Evolutionary conservation across 495 filamentous ascomycete genomes (phyloP).

Genomic region (Penicillium crystallinum): DNA sequence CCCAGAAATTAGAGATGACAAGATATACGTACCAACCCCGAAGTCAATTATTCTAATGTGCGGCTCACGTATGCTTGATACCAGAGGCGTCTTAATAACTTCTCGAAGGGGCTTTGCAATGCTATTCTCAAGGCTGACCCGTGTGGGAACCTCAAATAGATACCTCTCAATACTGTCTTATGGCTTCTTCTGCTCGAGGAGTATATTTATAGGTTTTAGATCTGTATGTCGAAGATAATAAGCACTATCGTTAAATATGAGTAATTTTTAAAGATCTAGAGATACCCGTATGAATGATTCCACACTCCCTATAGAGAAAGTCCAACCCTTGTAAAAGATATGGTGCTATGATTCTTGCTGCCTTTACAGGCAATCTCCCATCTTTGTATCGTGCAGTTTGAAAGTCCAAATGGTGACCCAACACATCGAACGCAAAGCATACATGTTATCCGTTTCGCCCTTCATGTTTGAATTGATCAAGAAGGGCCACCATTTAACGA

Average conservation of each 20-base stretch:
- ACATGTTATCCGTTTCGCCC: conserved; percentile 29
- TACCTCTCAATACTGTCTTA: conserved; percentile 14
- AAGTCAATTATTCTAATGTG: conserved; percentile 28
- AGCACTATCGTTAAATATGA: conserved; percentile 3
- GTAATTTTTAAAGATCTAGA: conserved; percentile 18
- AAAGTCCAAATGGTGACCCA: conserved; percentile 23
- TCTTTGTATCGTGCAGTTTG: conserved; percentile 9
- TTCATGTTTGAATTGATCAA: conserved; percentile 20
- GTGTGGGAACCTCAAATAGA: conserved; percentile 16
- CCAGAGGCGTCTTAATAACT: conserved; percentile 20
- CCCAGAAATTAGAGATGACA: conserved; percentile 3
- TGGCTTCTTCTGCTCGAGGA: conserved; percentile 19
- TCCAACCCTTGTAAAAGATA: conserved; percentile 80
- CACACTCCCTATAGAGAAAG: conserved; percentile 77
- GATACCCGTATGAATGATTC: conserved; percentile 84
- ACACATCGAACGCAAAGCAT: conserved; percentile 29
- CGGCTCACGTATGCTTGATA: conserved; percentile 16
- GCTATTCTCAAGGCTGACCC: conserved; percentile 3
- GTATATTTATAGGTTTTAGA: conserved; percentile 29
- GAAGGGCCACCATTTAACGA: too few species aligned
- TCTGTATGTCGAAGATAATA: conserved; percentile 11
- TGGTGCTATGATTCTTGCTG: conserved; percentile 80
- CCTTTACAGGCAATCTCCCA: conserved; percentile 51
- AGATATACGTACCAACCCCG: conserved; percentile 21
- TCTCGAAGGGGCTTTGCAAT: conserved; percentile 17